Evolutionary conservation across 192 early-diverging fungal genomes (phyloP), one percentile per base, ranked within the genome.

Genomic region (Coemansia sp.): DNA sequence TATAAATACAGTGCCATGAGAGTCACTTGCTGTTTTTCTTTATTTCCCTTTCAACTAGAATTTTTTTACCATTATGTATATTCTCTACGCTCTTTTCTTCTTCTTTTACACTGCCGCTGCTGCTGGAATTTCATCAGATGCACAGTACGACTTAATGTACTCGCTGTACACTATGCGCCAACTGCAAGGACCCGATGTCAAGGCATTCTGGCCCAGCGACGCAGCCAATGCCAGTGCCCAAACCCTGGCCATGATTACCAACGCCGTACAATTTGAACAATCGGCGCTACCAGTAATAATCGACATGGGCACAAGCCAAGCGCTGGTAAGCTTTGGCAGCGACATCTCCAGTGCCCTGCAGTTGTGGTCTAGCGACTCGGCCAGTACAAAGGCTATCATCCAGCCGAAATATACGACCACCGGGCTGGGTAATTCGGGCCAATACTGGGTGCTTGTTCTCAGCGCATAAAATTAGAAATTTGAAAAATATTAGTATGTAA

Each of bases 381-480:
- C 64, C 2, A 65, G 40, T 57, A n/a, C 43, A 24, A 47, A 29
- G 1, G 44, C 44, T 3, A 22, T 65, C 3, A 47, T 40, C 10
- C 64, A 65, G 43, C 29, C 64, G 7, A 10, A 31, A 16, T 47
- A 31, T 11, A 31, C 43, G 3, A 22, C 38, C 4, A 27, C 63
- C 3, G 70, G 70, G 7, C 18, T 72, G 24, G 63, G 50, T 9
- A 55, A 44, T 4, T 36, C 53, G 3, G 70, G 64, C 20, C 31
- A 72, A 9, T 72, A 72, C 33, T 72, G 70, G 70, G 64, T 50
- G 11, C 63, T 62, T 3, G 61, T 44, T 13, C 20, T 65, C 11
- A 20, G 44, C 39, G 7, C 24, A 12, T 27, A 27, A 27, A 10
- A 11, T 15, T 65, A 65, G 11, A 41, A 24, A 10, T 52, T 22